phyloP scores from a whole-genome alignment of 257 asterid genomes.

The Coffea canephora region DNA sequence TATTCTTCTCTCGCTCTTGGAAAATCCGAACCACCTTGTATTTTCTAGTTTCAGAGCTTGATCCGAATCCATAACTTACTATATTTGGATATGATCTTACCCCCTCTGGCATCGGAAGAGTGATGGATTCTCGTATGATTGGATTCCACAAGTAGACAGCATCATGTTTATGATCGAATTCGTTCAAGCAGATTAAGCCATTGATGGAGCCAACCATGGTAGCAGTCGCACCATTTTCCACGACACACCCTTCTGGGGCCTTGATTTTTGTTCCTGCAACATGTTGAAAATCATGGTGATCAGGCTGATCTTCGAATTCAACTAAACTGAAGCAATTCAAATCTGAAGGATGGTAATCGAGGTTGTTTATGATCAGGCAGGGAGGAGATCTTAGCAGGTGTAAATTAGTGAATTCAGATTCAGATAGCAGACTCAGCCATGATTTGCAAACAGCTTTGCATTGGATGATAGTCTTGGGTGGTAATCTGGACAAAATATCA shows the following conservation, averaged over 20 bases:
- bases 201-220: slow-evolving; percentile 22
- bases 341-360: neutral
- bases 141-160: slow-evolving; percentile 38
- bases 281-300: slow-evolving; percentile 2
- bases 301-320: slow-evolving; percentile 27
- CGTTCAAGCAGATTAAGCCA: slow-evolving; percentile 27
- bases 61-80: slow-evolving; percentile 39
- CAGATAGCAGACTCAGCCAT: slow-evolving; percentile 14
- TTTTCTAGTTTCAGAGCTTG: slow-evolving; percentile 19
- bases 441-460: slow-evolving; percentile 13
- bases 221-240: neutral
- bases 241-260: neutral
- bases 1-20: slow-evolving; percentile 21
- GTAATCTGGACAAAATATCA: slow-evolving; percentile 16
- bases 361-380: slow-evolving; percentile 19
- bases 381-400: slow-evolving; percentile 27
- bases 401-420: slow-evolving; percentile 1
- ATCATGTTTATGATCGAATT: neutral
- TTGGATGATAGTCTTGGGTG: slow-evolving; percentile 6
- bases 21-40: slow-evolving; percentile 47
- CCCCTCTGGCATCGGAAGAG: slow-evolving; percentile 21
- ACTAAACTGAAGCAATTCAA: slow-evolving; percentile 6
- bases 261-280: slow-evolving; percentile 2
- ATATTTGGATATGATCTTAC: slow-evolving; percentile 6
- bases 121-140: slow-evolving; percentile 28